Conservation (phyloP, 2,329 filamentous ascomycete genomes). For the Alternaria tenuissima region DNA sequence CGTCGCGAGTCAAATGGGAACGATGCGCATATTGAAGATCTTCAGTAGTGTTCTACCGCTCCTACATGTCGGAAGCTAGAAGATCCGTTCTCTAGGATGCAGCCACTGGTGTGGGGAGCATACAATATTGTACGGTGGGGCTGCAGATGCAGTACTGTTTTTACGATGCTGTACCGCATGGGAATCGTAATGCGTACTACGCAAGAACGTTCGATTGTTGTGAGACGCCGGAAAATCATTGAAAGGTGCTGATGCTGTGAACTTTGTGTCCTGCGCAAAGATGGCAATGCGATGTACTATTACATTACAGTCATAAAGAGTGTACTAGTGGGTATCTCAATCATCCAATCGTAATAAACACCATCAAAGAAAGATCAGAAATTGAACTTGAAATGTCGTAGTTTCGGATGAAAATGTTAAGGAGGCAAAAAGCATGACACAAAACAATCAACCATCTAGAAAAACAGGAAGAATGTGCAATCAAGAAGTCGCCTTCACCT, state of each 20-base stretch:
- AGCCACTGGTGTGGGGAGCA: neutral
- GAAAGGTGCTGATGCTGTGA: neutral
- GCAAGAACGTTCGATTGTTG: neutral
- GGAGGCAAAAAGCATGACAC: neutral
- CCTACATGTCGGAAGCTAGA: constrained; percentile 7
- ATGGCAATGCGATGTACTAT: neutral
- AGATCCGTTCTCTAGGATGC: neutral
- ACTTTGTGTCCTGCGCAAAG: neutral
- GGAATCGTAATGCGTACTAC: neutral
- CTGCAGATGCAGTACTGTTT: constrained; percentile 4
- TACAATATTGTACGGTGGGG: neutral
- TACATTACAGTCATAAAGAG: constrained; percentile 25
- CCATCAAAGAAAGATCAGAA: neutral
- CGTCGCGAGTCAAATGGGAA: neutral
- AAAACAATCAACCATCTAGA: neutral
- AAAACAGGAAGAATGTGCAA: neutral
- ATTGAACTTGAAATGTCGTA: neutral
- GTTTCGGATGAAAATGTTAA: neutral
- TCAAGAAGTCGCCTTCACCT: neutral
- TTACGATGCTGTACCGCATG: neutral
- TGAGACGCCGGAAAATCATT: neutral
- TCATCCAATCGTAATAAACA: neutral
- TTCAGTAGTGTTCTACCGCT: neutral
- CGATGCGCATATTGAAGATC: neutral
- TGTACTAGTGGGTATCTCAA: constrained; percentile 31